Base-by-base conservation (phyloP, 1,284 basidiomycete genomes). In the Termitomyces sp. region DNA sequence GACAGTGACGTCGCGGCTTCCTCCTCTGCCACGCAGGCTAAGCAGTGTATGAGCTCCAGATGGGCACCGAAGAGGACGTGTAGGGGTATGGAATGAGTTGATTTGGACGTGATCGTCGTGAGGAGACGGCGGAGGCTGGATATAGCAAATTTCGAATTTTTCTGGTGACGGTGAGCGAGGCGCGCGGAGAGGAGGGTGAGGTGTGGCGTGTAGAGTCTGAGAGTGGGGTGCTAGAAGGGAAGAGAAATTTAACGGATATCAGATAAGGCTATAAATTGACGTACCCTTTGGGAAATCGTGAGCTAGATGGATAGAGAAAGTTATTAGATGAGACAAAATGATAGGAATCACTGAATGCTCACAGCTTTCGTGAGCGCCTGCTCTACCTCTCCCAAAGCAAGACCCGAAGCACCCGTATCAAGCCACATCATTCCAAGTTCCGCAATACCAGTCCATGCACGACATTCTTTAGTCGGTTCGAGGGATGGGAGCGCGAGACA, bases 401-500 rank as follows among this genome's bases (percentile, higher is more conserved):
- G 26, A 74, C 79, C 26, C 0, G 39, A 17, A 17, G 38, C 78
- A 71, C 24, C 80, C 75, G 26, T 76, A 70, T 69, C 53, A 80
- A 71, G 45, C 81, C 75, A 53, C 59, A 73, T 72, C 66, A 88
- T 73, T 7, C 84, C 86, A 4, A 87, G 59, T 68, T 90, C 87
- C 0, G 81, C 86, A 1, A 88, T 62, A 1, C 78, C 77, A 0
- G 81, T 81, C 82, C 84, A 87, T 1, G 84, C 84, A 1, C 82
- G 71, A 62, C 84, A 87, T 61, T 89, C 86, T 5, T 84, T 67
- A 50, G 80, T 77, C 4, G 78, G 76, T 6, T 80, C 77, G 5
- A 88, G 69, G n/a, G 74, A 71, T 4, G 73, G 72, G 0, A 82
- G 59, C 0, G 68, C 60, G 7, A 87, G 71, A 65, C 81, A 85